These are phyloP conservation scores for Neurospora sp. DNA, from an alignment of 495 filamentous ascomycete species.

Conservation along the genomic window DNA sequence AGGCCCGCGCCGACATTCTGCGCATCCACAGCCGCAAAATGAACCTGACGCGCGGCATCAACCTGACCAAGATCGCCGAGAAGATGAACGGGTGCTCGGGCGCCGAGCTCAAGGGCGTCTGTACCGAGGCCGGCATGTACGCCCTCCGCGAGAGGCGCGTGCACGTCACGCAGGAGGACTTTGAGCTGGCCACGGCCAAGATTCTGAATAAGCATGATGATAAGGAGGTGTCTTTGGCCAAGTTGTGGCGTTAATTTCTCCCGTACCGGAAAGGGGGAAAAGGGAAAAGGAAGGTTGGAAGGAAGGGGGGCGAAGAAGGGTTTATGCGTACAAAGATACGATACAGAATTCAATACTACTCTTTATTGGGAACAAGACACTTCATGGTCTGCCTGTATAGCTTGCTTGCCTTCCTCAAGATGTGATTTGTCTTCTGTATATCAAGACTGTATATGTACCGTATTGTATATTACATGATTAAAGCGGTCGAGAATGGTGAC, in stretches of 20 bases:
- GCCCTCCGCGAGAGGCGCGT: conserved; percentile 89
- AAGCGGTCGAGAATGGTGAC: too few relatives aligned
- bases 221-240: conserved; percentile 58
- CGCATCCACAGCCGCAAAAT: conserved; percentile 94
- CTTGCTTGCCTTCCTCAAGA: too few relatives aligned
- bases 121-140: conserved; percentile 96
- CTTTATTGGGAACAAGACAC: too few relatives aligned
- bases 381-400: too few relatives aligned
- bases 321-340: background rate
- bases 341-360: background rate
- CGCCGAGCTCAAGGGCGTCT: conserved; percentile 94
- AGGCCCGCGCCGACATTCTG: conserved; percentile 94
- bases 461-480: background rate
- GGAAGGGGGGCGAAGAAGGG: too few relatives aligned
- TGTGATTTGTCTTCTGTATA: too few relatives aligned
- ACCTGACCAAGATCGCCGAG: conserved; percentile 95
- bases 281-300: background rate
- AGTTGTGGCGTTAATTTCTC: conserved; percentile 23
- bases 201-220: conserved; percentile 99
- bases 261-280: too few relatives aligned
- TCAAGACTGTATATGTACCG: too few relatives aligned
- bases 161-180: conserved; percentile 98
- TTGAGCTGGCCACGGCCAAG: conserved; percentile 97
- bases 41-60: conserved; percentile 97
- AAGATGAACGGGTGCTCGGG: conserved; percentile 99